A percentile compares a stretch with the other conserved stretches of the same genome.
Conservation (phyloP, 2,329 filamentous ascomycete genomes). For the Fusarium chuoi region DNA sequence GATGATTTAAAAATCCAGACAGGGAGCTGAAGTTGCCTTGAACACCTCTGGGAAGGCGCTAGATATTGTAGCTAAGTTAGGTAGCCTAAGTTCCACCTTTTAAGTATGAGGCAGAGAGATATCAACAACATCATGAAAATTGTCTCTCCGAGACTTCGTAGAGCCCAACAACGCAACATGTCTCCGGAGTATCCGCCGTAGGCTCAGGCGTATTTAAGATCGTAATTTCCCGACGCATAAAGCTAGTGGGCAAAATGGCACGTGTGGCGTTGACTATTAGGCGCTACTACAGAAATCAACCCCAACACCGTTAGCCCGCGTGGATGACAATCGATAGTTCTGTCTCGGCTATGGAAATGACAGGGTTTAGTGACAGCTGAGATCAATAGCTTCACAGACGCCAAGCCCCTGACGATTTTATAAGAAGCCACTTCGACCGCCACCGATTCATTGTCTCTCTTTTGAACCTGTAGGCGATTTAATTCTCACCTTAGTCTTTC, state of each 20-base stretch:
- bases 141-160: accelerated
- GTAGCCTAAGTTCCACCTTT: no score
- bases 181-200: not conserved
- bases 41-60: no score
- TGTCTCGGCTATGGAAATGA: not conserved
- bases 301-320: not conserved
- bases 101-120: no score
- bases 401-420: not conserved
- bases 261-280: not conserved
- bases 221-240: not conserved
- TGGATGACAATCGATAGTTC: not conserved
- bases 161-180: accelerated
- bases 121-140: not conserved
- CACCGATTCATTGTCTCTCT: not conserved
- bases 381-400: not conserved
- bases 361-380: not conserved
- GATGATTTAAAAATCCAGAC: no score
- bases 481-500: not conserved
- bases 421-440: not conserved
- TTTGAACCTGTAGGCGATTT: not conserved
- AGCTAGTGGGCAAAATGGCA: not conserved
- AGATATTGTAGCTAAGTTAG: no score
- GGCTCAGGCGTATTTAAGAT: not conserved
- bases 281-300: not conserved
- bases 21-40: no score